Evolutionary conservation across 345 rosid species (phyloP), one percentile per base, ranked within the genome.

Genomic region (Cardamine chenopodiifolia): DNA sequence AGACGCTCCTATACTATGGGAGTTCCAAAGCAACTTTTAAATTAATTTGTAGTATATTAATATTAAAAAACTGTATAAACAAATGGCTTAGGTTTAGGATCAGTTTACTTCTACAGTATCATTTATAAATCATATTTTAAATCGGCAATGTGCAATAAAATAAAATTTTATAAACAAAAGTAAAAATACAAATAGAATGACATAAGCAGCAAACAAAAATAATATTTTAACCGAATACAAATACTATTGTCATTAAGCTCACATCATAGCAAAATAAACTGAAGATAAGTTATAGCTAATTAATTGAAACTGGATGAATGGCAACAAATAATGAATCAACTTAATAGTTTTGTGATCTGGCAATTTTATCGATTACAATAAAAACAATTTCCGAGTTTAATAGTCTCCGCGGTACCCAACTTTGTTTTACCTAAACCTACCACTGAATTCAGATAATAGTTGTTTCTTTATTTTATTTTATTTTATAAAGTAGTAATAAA

Each of bases 1-100:
- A 74, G 61, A 23, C 10, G 52, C 67, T 74, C 78, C 78, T 34
- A 74, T 47, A 58, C 67, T 17, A 25, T 66, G 61, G 78, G 78
- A 74, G 78, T 48, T 74, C 20, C 40, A 50, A 47, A 47, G 8
- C 59, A 74, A 47, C 5, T 66, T 65, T 47, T 17, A 44, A 23
- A 62, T 12, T 34, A 56, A n/a, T 65, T 22, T 22, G 39, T 22
- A 19, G 9, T n/a, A n/a, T 39, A 54, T 37, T 50, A 17, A 18
- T 25, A 48, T 37, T 3, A 4, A 37, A 52, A 35, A 10, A 26
- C 19, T 53, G 57, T 22, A 34, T 52, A 54, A 64, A 28, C 53
- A 31, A 19, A 62, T 62, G 50, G 15, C 32, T 62, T 72, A 72
- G 49, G 68, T 60, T 35, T 48, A 50, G 4, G 74, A 13, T 40